Evolutionary conservation across 495 filamentous ascomycete species (phyloP), one percentile per base, ranked within the genome.

Genomic region (Hypoxylon subgilvum): DNA sequence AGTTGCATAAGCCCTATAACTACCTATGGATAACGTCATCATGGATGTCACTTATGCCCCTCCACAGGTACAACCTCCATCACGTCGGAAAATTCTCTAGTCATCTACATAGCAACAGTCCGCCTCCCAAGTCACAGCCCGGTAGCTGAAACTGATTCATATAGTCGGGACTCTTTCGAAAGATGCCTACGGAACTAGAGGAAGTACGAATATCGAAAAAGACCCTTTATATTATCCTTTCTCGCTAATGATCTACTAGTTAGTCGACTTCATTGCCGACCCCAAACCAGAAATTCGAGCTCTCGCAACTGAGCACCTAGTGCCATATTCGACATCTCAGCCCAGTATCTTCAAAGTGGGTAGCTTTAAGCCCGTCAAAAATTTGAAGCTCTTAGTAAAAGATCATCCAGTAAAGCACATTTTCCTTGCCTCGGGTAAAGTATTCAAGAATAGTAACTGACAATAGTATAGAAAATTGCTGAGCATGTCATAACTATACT

Each of bases 401-500:
- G 93, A 97, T 68, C 85, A 92, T 65, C 76, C 82, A 23, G 91
- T 92, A 76, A 70, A 83, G 71, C 44, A 51, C 36, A 8, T 32
- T 12, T 19, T 16, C 12, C 6, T 22, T 21, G 9, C 17, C 12
- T 31, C 9, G 4, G 18, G 7, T 4, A 4, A 35, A n/a, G n/a
- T 13, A 34, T n/a, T n/a, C 22, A 8, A 35, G 14, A 10, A 25
- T 14, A 1, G 5, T 21, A 47, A 60, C 54, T 60, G 35, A 52
- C 25, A 0, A 47, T 47, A 36, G 30, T 1, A 19, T 62, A 96
- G 91, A 83, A 87, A 63, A 96, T 96, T 53, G 88, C 93, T 16
- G 90, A 91, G 64, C 87, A 96, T 81, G 93, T 88, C n/a, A 72
- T 97, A 52, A 94, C 85, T 7, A 96, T 97, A 43, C 81, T 98